Percentiles rank a stretch among this genome's conserved stretches.
phyloP scores from a whole-genome alignment of 2,329 filamentous ascomycete genomes.

The Aschersonia sp. region DNA sequence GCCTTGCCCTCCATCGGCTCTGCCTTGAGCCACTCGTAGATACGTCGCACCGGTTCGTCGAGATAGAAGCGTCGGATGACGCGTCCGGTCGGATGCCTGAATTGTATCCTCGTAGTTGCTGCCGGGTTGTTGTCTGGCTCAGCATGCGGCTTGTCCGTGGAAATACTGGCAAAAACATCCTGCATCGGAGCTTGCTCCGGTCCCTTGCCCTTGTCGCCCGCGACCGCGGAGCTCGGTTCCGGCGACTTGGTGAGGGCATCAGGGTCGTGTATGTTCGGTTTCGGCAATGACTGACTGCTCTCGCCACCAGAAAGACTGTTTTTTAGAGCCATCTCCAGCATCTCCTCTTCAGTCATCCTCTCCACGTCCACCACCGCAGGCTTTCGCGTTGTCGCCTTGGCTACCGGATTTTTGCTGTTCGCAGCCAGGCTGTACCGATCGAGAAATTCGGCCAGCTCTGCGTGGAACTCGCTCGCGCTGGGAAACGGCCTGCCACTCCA shows the following conservation, averaged over 20 bases:
- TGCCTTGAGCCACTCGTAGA: constrained; percentile 96
- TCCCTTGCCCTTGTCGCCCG: constrained; percentile 31
- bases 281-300: constrained; percentile 20
- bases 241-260: constrained; percentile 68
- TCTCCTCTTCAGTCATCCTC: constrained; percentile 91
- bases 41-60: constrained; percentile 59
- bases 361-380: constrained; percentile 60
- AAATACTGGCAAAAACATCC: constrained; percentile 54
- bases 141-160: constrained; percentile 54
- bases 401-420: constrained; percentile 85
- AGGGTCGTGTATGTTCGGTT: constrained; percentile 56
- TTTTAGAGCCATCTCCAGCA: constrained; percentile 84
- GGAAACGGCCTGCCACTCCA: constrained; percentile 82
- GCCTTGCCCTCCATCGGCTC: constrained; percentile 68
- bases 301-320: constrained; percentile 54
- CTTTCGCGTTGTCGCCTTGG: constrained; percentile 46
- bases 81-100: constrained; percentile 70
- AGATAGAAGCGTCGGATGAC: constrained; percentile 76
- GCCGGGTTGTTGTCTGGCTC: constrained; percentile 62
- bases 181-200: constrained; percentile 22
- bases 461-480: constrained; percentile 64
- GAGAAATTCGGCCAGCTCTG: constrained; percentile 89
- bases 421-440: constrained; percentile 84
- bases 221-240: constrained; percentile 11
- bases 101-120: constrained; percentile 77